Base-by-base conservation (phyloP, 495 filamentous ascomycete species). In the Talaromyces ruber region DNA sequence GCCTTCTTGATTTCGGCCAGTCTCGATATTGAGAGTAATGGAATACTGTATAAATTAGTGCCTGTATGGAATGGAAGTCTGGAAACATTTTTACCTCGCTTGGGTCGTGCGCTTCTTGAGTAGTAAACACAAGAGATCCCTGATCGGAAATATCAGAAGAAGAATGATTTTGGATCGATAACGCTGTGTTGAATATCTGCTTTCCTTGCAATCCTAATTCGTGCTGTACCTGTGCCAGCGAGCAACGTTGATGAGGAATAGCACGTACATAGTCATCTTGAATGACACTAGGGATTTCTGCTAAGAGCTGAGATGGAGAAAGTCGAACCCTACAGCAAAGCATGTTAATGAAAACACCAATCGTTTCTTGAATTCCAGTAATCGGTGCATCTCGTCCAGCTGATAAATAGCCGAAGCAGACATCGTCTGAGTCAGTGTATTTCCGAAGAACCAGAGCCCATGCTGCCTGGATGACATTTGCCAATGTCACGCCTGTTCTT, bases 331-430 rank as follows among this genome's bases (percentile, higher is more conserved):
- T 73, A 65, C 82, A 84, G 60, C 81, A 80, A 18, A 84, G 70
- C 76, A 83, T 84, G 63, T 82, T 82, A 64, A 84, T 82, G 63
- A 84, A 83, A 12, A 81, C 77, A 2, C 82, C 82, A 26, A 81
- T 77, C 57, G 80, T 79, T 51, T 82, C 74, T 34, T 82, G 76
- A 30, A 82, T 81, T 0, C 78, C 77, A n/a, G 68, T 66, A 18
- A 83, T 72, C 24, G 81, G 78, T 14, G 74, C 71, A 67, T 81
- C 78, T 45, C 81, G 72, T 28, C 81, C 80, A 34, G 81, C 75
- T 16, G 76, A 76, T 11, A 78, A 66, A 54, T 82, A 82, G 3
- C 84, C 84, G 63, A 87, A 88, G 63, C 79, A 82, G n/a, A 86
- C 74, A 29, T 83, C 77, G 51, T 84, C 75, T 4, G 76, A 79